These are phyloP conservation scores for Alternaria gaisen DNA, from an alignment of 2,329 filamentous ascomycete genomes.

Conservation along the genomic window DNA sequence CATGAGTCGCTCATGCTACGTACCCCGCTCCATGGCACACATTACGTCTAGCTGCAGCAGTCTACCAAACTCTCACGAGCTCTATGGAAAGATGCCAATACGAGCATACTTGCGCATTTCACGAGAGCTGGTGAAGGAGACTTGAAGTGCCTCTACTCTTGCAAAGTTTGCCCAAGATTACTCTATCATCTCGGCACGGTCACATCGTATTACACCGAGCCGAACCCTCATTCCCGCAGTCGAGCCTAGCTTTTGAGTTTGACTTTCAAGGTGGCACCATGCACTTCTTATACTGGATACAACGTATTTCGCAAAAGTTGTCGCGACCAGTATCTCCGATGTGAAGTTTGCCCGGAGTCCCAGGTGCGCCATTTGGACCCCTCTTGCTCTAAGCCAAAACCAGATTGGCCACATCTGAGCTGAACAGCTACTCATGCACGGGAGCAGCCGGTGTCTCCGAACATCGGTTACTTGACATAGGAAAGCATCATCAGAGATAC, in stretches of 20 bases:
- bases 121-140: not conserved
- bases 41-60: conserved; percentile 3
- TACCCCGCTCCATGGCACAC: not conserved
- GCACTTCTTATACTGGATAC: not conserved
- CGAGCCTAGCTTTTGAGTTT: not conserved
- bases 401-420: no score
- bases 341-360: not conserved
- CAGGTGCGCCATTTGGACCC: no score
- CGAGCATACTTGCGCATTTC: not conserved
- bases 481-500: no score
- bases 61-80: not conserved
- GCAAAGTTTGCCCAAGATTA: not conserved
- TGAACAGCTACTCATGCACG: no score
- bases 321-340: no score
- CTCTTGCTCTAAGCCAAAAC: not conserved
- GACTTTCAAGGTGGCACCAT: not conserved
- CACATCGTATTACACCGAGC: not conserved
- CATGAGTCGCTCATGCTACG: not conserved
- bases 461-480: no score
- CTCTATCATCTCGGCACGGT: not conserved
- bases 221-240: not conserved
- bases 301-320: no score
- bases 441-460: no score
- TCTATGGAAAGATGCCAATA: not conserved
- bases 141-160: not conserved